Base-by-base conservation (phyloP, 73 alveolate genomes). In the Blepharisma japonicum region DNA sequence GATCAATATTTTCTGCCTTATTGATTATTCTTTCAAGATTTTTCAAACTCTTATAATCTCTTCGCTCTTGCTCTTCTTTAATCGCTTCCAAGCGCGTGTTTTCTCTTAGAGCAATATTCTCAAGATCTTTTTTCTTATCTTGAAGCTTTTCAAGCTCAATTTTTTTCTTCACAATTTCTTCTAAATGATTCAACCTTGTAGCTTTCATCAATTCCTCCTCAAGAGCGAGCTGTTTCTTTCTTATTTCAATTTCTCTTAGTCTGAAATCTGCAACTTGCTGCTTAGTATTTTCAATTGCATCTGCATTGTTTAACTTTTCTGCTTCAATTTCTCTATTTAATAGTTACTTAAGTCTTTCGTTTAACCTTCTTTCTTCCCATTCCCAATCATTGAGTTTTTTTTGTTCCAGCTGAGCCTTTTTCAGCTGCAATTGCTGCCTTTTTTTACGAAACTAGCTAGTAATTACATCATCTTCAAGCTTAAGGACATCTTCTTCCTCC, bases 11-110 rank as follows among this genome's bases (percentile, higher is more conserved):
- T 61, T 61, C 74, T 14, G 74, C 74, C 23, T 61, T 61, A 5
- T 5, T 14, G 14, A 61, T 14, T n/a, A 61, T 61, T 61, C 46
- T 61, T n/a, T 61, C 18, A n/a, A 61, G 14, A 39, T 61, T 61
- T 61, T 61, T 39, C 46, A 61, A 61, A 25, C 74, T 61, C 23
- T 61, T n/a, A 25, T 61, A 11, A 39, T 61, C 74, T 61, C 74
- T 61, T 61, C 74, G 39, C 5, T 61, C 47, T 48, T 61, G 74
- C 5, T 61, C 74, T 61, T 61, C 74, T 14, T 14, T n/a, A 20
- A 61, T 8, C 14, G 74, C 74, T 61, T 61, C 74, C 18, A 61
- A 25, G 23, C 23, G 74, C 2, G 74, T 39, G 47, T 39, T 61
- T 14, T 61, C 23, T 61, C 23, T n/a, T 18, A 61, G 74, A 14